Conservation (phyloP, 2,329 filamentous ascomycete genomes). For the Fusarium pininemorale region DNA sequence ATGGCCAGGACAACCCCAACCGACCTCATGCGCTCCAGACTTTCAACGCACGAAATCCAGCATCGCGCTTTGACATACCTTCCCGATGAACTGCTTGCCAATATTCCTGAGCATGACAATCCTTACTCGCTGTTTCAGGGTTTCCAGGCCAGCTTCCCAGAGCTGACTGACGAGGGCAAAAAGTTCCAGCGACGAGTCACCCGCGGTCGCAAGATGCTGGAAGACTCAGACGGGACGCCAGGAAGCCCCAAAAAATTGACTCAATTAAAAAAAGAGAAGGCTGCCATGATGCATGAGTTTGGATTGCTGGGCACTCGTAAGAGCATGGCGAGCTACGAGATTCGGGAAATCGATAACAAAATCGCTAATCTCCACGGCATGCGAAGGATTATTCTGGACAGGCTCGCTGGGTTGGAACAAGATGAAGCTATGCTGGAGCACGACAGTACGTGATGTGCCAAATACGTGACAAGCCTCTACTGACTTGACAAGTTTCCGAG, state of each 20-base stretch:
- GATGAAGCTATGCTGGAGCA: conserved; percentile 92
- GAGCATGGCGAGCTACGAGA: conserved; percentile 97
- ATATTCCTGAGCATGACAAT: conserved; percentile 88
- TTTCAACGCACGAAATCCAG: conserved; percentile 92
- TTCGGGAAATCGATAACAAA: conserved; percentile 95
- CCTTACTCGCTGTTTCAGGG: conserved; percentile 95
- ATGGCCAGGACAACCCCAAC: conserved; percentile 92
- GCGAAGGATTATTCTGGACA: conserved; percentile 89
- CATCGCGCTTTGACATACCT: conserved; percentile 89
- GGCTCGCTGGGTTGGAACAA: conserved; percentile 85
- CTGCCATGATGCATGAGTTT: conserved; percentile 81
- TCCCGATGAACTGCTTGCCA: conserved; percentile 86
- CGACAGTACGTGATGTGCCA: conserved; percentile 69
- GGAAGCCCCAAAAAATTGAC: conserved; percentile 73
- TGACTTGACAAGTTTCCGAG: conserved; percentile 65
- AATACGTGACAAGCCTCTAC: conserved; percentile 21
- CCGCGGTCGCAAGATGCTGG: conserved; percentile 78
- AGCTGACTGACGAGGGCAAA: conserved; percentile 73
- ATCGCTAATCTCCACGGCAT: conserved; percentile 92
- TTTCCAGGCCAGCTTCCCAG: conserved; percentile 88
- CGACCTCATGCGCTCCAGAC: conserved; percentile 89
- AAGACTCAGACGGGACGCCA: conserved; percentile 64
- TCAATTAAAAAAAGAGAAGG: conserved; percentile 82
- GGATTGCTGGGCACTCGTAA: conserved; percentile 94
- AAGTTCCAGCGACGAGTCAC: conserved; percentile 77